Base-by-base conservation (phyloP, 768 basidiomycete genomes). In the Paxillus ammoniavirescens region DNA sequence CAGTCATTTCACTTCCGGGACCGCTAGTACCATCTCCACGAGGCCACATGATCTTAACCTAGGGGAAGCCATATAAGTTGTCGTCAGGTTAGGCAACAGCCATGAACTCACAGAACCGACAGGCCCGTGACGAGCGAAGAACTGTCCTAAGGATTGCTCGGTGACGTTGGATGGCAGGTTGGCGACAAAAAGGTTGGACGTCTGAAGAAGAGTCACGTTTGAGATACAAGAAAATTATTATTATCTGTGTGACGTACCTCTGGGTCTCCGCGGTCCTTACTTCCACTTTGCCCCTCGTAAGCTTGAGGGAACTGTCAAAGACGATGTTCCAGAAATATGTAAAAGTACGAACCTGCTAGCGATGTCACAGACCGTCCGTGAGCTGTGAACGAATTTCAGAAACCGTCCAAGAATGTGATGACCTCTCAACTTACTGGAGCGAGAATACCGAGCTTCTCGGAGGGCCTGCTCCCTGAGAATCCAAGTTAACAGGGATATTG, bases 31-130 rank as follows among this genome's bases (percentile, higher is more conserved):
- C 79, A 64, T 95, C 93, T 10, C 84, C 82, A 38, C 96, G 85
- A n/a, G 95, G 96, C 94, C 94, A 98, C 95, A 98, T 98, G 59
- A 98, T 86, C 77, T 96, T 93, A 42, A 94, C 91, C 91, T 93
- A n/a, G 51, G 21, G 54, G 23, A 14, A 53, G 17, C 17, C 7
- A 33, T 30, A 17, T 53, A 23, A 51, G 45, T 33, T 18, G 15
- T 40, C 12, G 35, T 9, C 51, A 14, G 18, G 38, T 17, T n/a
- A 21, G 10, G 41, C 26, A n/a, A 55, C 28, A 51, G 42, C 9
- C 4, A 26, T 53, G 30, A 6, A 75, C 82, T 46, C 64, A 92
- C 92, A 18, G 92, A 94, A 21, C 89, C 96, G 56, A 99, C 89
- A n/a, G 94, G 92, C 0, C 97, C 97, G 52, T 79, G 79, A 42